Evolutionary conservation across 768 basidiomycete species (phyloP), one percentile per base, ranked within the genome.

Genomic region (Termitomyces sp.): DNA sequence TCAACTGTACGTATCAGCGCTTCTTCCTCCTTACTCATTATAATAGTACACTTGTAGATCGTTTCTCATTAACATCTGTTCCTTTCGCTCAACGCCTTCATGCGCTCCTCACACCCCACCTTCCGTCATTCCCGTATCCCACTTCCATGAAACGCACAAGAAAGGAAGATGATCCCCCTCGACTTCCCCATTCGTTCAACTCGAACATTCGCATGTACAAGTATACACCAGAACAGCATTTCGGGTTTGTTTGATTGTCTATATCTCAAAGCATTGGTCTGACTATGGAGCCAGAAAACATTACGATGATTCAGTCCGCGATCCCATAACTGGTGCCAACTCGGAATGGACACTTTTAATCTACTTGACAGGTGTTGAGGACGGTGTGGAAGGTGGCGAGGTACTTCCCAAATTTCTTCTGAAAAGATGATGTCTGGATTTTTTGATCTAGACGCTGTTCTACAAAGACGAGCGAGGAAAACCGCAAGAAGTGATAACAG

Each of bases 341-440:
- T 88, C 86, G 35, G 87, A 90, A 67, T 91, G 90, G 89, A 92
- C 90, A 0, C 69, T 91, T 38, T 69, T 92, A 26, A 76, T 91
- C 26, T 91, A 91, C 65, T 68, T 92, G 35, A 84, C 86, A 6
- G 90, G 90, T 1, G 67, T 67, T 5, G 86, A 90, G 64, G 88
- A 90, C 65, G 88, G 87, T 18, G 82, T 91, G 2, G 76, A 84
- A 64, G 88, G 88, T 33, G 87, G 88, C 6, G 83, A 89, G 73
- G 83, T 84, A 65, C 43, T 69, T 51, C 18, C 30, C 18, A 26
- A 36, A 33, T 20, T 54, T 30, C 35, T 51, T 16, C 22, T 50
- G 24, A 18, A 28, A 50, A 6, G 26, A 24, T 12, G 16, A 38
- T 42, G 13, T 22, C 54, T 53, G 36, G 30, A 56, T 42, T 53